Percentiles rank a stretch among this genome's conserved stretches.
phyloP scores from a whole-genome alignment of 2,329 filamentous ascomycete genomes.

The Xylariaceae sp. region DNA sequence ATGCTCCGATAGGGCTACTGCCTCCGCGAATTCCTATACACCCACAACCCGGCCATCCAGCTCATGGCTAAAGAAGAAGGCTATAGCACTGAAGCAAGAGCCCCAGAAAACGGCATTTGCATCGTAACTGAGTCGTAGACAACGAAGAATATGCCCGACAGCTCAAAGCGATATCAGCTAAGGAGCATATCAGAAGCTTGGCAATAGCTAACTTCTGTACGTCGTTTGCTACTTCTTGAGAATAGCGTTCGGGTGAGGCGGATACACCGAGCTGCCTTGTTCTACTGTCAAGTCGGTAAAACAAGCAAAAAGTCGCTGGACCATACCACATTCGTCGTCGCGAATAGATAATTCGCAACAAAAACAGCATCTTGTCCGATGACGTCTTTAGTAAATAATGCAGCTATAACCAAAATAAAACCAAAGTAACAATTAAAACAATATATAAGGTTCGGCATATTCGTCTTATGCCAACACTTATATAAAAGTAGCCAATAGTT shows the following conservation, averaged over 20 bases:
- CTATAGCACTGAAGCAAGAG: not conserved
- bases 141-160: not conserved
- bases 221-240: not conserved
- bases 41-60: not conserved
- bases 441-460: not conserved
- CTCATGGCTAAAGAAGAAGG: not conserved
- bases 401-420: not conserved
- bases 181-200: not conserved
- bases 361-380: not conserved
- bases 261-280: not conserved
- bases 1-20: not conserved
- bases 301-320: not conserved
- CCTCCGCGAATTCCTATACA: not conserved
- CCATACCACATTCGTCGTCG: not conserved
- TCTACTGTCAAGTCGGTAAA: not conserved
- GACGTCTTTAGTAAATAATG: not conserved
- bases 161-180: too few relatives aligned
- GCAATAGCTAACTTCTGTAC: not conserved
- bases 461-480: not conserved
- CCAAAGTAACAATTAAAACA: not conserved
- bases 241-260: not conserved
- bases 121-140: not conserved
- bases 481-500: not conserved
- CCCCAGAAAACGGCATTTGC: not conserved
- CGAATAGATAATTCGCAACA: not conserved